phyloP scores from a whole-genome alignment of 768 basidiomycete species.

The Lactarius trivialis region DNA sequence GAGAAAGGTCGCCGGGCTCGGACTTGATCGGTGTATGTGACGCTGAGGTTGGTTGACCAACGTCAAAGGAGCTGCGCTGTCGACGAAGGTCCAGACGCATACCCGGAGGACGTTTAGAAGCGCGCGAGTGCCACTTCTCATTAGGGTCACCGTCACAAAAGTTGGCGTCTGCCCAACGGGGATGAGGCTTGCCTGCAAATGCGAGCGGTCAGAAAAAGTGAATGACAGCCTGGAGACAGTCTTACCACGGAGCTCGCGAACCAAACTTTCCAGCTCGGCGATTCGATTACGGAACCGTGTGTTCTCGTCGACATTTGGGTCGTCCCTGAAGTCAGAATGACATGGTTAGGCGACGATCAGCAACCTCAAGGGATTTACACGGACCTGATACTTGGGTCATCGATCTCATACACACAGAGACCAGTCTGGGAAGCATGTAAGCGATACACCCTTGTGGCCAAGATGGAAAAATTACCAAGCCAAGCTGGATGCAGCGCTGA shows the following conservation, averaged over 20 bases:
- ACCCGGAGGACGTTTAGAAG: constrained; percentile 50
- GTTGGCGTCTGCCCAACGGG: constrained; percentile 75
- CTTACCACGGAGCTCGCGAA: constrained; percentile 78
- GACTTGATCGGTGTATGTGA: constrained; percentile 52
- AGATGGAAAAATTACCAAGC: constrained; percentile 48
- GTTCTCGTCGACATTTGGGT: constrained; percentile 81
- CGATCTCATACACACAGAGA: constrained; percentile 91
- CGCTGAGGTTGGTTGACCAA: constrained; percentile 22
- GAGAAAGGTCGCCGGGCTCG: constrained; percentile 21
- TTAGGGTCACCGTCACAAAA: constrained; percentile 75
- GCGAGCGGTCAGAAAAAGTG: constrained; percentile 6
- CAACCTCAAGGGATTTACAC: constrained; percentile 22
- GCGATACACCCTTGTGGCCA: constrained; percentile 18
- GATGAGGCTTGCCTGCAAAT: constrained; percentile 70
- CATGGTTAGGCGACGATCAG: not conserved
- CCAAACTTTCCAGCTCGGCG: constrained; percentile 88
- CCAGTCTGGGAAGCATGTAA: constrained; percentile 53
- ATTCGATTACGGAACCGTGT: constrained; percentile 82
- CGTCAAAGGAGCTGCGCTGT: constrained; percentile 25
- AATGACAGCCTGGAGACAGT: not conserved
- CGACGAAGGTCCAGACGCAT: constrained; percentile 26
- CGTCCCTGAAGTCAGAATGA: constrained; percentile 47
- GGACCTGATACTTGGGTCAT: constrained; percentile 77
- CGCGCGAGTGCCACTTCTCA: constrained; percentile 83
- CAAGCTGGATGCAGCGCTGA: constrained; percentile 83